Evolutionary conservation across 2,329 filamentous ascomycete genomes (phyloP), one percentile per base, ranked within the genome.

Genomic region (Fusarium goolgardi): DNA sequence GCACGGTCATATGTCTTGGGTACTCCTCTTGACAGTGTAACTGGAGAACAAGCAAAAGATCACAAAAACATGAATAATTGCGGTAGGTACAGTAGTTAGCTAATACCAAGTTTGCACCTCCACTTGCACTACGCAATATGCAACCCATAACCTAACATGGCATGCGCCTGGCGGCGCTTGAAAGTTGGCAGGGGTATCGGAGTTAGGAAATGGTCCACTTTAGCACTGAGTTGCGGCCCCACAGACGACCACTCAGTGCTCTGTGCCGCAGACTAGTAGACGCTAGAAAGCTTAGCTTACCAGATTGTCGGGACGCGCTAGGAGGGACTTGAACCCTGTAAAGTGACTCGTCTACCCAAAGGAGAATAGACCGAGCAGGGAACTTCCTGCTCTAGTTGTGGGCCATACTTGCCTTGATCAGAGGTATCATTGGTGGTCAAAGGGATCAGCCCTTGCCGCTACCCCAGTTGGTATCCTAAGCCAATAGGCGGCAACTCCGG

Each of bases 231-330:
- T 59, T 70, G 57, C 65, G 69, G 70, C 59, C 74, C 71, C 62
- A 51, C 47, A 25, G 27, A 59, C 63, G 69, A 55, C 77, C 76
- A 77, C 53, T 78, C 69, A 76, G 56, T 56, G 58, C 37, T 39
- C 57, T 63, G 63, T 23, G 61, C 50, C 59, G 67, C 63, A 71
- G 35, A 53, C 65, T 65, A 69, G 57, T 9, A 20, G 11, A 39
- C 39, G 34, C 67, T 69, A 58, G 32, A 70, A 67, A 58, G 52
- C 54, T 71, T 77, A 73, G 77, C 72, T 70, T 78, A 75, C 78
- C 78, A 77, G 70, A 67, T 67, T 78, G 74, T 71, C 78, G 78
- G 63, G 74, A 75, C 72, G 67, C 76, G 73, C 78, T 80, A 80
- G 75, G 37, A 71, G 45, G 65, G 39, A 16, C 4, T 27, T 5